Conservation (phyloP, 768 basidiomycete species). For the Boletus sp. region DNA sequence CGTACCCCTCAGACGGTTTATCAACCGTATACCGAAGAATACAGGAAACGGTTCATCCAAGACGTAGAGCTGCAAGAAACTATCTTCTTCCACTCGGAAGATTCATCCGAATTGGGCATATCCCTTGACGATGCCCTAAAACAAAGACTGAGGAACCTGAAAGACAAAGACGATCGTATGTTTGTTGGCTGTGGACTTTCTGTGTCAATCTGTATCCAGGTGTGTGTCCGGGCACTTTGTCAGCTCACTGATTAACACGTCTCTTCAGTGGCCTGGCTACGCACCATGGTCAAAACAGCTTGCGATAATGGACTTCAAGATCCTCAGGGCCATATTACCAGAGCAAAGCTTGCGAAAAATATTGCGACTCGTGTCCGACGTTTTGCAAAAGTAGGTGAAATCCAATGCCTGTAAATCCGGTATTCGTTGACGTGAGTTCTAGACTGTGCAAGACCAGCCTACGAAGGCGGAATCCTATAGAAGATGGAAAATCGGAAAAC, state of each 20-base stretch:
- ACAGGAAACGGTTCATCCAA: slow-evolving; percentile 72
- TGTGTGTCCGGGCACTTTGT: slow-evolving; percentile 28
- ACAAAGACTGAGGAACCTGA: slow-evolving; percentile 54
- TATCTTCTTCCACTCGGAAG: slow-evolving; percentile 58
- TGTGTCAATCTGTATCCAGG: slow-evolving; percentile 77
- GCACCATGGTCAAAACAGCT: slow-evolving; percentile 78
- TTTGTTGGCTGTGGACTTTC: slow-evolving; percentile 75
- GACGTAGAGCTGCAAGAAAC: slow-evolving; percentile 63
- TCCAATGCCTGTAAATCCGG: background rate
- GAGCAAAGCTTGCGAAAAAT: slow-evolving; percentile 76
- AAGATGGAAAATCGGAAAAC: slow-evolving; percentile 60
- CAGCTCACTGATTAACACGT: background rate
- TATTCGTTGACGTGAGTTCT: slow-evolving; percentile 7
- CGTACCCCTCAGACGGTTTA: slow-evolving; percentile 72
- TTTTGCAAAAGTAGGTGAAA: slow-evolving; percentile 54
- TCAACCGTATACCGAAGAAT: slow-evolving; percentile 74
- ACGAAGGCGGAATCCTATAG: slow-evolving; percentile 65
- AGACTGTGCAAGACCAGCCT: slow-evolving; percentile 50
- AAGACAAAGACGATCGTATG: slow-evolving; percentile 60
- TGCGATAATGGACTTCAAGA: slow-evolving; percentile 77
- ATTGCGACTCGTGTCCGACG: slow-evolving; percentile 73
- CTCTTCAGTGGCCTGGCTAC: slow-evolving; percentile 74
- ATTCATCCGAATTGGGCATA: slow-evolving; percentile 59
- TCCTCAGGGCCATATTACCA: slow-evolving; percentile 75
- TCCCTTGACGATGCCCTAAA: slow-evolving; percentile 62